These are phyloP conservation scores for Aspergillus affinis DNA, from an alignment of 495 filamentous ascomycete species.

Conservation along the genomic window DNA sequence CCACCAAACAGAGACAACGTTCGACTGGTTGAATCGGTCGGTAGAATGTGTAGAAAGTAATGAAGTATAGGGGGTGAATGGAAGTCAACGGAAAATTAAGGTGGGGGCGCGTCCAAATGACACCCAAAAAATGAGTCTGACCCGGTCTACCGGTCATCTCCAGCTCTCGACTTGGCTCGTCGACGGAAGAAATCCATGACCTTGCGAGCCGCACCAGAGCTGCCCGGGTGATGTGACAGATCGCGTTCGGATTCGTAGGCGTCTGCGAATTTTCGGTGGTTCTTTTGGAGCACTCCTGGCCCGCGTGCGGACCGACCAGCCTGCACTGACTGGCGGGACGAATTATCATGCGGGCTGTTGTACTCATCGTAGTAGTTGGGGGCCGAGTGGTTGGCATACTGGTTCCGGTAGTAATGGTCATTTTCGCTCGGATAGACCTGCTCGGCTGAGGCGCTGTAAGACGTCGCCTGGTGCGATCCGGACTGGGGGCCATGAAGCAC, in stretches of 20 bases:
- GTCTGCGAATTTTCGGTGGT: constrained; percentile 79
- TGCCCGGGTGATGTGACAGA: constrained; percentile 69
- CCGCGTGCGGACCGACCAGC: constrained; percentile 44
- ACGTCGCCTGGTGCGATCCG: constrained; percentile 28
- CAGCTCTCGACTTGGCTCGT: constrained; percentile 72
- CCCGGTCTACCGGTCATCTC: constrained; percentile 49
- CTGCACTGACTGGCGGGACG: constrained; percentile 44
- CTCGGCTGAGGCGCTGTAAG: constrained; percentile 36
- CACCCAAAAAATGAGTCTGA: background rate
- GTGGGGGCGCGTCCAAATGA: background rate
- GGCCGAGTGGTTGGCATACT: constrained; percentile 40
- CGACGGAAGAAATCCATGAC: constrained; percentile 99
- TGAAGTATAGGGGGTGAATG: background rate
- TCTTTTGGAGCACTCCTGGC: constrained; percentile 71
- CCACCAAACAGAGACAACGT: background rate
- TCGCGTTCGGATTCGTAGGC: constrained; percentile 80
- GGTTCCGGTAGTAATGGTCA: constrained; percentile 39
- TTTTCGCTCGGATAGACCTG: constrained; percentile 35
- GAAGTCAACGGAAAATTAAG: background rate
- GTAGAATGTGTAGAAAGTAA: background rate
- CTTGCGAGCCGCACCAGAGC: constrained; percentile 77
- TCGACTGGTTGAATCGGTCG: background rate
- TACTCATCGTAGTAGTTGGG: constrained; percentile 50
- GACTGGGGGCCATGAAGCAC: constrained; percentile 39
- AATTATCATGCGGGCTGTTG: constrained; percentile 36